Conservation (phyloP, 805 yeast species). For the Hanseniaspora singularis region DNA sequence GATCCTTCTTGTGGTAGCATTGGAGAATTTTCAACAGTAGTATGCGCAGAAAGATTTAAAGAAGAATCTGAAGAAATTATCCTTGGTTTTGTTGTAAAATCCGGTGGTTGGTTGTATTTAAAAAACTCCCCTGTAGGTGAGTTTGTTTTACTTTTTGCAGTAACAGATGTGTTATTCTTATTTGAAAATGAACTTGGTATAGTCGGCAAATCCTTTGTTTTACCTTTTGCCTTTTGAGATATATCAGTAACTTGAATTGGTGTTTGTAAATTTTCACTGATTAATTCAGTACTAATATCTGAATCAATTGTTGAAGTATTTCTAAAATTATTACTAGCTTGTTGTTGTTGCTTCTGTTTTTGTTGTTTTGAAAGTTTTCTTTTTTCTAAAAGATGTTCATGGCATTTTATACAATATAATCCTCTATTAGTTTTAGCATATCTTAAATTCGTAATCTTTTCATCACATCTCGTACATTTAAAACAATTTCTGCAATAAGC, state of each 20-base stretch:
- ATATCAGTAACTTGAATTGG: background rate
- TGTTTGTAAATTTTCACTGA: background rate
- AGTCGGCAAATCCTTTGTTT: background rate
- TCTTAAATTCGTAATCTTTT: constrained; percentile 71
- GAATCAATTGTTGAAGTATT: constrained; percentile 17
- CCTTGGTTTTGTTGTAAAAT: background rate
- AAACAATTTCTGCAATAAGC: constrained; percentile 89
- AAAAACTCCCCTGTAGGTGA: background rate
- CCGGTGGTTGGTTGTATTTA: constrained; percentile 11
- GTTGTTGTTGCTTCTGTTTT: constrained; percentile 18
- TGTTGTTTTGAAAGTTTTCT: constrained; percentile 49
- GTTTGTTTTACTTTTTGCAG: background rate
- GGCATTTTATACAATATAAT: constrained; percentile 84
- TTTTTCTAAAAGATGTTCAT: constrained; percentile 65
- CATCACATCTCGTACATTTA: constrained; percentile 76
- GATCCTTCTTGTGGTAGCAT: constrained; percentile 6
- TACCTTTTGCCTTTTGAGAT: constrained; percentile 7
- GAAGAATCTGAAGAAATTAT: constrained; percentile 7
- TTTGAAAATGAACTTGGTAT: background rate
- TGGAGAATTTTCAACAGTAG: constrained; percentile 14
- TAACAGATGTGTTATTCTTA: background rate
- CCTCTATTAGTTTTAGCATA: constrained; percentile 93
- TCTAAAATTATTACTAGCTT: constrained; percentile 3
- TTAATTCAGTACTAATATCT: constrained; percentile 11
- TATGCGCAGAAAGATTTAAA: constrained; percentile 11